phyloP scores from a whole-genome alignment of 2,329 filamentous ascomycete species.

The Claviceps sp. region DNA sequence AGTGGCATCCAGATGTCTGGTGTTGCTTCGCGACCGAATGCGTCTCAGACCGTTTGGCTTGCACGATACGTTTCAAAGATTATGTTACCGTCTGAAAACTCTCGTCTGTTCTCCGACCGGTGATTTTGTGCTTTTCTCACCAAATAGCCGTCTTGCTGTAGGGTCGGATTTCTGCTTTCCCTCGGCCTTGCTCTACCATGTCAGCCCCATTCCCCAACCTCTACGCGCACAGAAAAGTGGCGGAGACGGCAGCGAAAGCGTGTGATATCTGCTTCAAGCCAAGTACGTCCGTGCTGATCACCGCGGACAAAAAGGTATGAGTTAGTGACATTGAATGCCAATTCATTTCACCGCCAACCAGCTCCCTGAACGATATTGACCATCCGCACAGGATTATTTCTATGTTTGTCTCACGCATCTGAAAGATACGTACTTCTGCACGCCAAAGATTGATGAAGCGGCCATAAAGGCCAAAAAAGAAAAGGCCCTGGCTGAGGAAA shows the following conservation, averaged over 20 bases:
- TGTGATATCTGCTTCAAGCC: conserved; percentile 91
- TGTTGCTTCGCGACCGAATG: too few species aligned
- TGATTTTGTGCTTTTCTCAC: neutral
- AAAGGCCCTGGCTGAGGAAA: conserved; percentile 50
- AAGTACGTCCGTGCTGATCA: conserved; percentile 75
- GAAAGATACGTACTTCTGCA: conserved; percentile 69
- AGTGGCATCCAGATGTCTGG: too few species aligned
- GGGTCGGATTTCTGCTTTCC: neutral
- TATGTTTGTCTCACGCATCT: conserved; percentile 78
- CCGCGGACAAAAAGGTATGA: conserved; percentile 71
- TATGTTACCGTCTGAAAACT: neutral
- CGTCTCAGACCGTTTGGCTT: neutral
- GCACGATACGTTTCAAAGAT: neutral
- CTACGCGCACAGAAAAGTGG: conserved; percentile 77
- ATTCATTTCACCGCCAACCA: neutral
- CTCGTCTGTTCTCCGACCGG: neutral
- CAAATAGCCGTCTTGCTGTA: neutral
- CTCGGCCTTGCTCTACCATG: conserved; percentile 2
- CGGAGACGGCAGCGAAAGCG: conserved; percentile 66
- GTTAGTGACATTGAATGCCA: neutral
- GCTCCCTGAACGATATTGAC: neutral
- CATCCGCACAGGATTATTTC: conserved; percentile 58
- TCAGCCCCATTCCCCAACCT: conserved; percentile 50
- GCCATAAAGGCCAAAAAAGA: conserved; percentile 46
- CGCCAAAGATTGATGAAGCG: conserved; percentile 57